phyloP scores from a whole-genome alignment of 768 basidiomycete species.

The Nidularia sp. region DNA sequence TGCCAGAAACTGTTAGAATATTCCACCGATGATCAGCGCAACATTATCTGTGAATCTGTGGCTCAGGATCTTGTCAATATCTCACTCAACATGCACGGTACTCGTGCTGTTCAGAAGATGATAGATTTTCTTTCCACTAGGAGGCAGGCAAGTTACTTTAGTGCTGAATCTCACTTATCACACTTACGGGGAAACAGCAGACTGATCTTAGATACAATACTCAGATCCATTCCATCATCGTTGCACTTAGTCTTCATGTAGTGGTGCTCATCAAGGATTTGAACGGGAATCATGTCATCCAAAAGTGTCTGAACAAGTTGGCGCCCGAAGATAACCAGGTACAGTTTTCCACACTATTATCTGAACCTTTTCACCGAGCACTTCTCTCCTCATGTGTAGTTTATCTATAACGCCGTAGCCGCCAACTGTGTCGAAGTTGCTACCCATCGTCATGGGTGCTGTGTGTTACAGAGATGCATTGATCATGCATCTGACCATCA shows the following conservation, averaged over 20 bases:
- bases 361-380: neutral
- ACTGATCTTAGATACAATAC: slow-evolving; percentile 78
- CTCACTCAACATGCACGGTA: slow-evolving; percentile 99
- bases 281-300: slow-evolving; percentile 97
- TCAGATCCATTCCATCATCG: slow-evolving; percentile 96
- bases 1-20: slow-evolving; percentile 97
- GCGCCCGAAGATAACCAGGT: slow-evolving; percentile 99
- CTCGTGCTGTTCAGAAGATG: slow-evolving; percentile 99
- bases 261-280: slow-evolving; percentile 99
- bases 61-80: slow-evolving; percentile 97
- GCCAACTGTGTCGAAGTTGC: slow-evolving; percentile 99
- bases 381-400: slow-evolving; percentile 37
- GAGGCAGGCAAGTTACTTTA: slow-evolving; percentile 69
- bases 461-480: slow-evolving; percentile 95
- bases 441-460: slow-evolving; percentile 96
- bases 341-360: slow-evolving; percentile 10
- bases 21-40: slow-evolving; percentile 96
- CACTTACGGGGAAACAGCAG: slow-evolving; percentile 57
- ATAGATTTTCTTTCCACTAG: slow-evolving; percentile 97
- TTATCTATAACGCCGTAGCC: slow-evolving; percentile 99
- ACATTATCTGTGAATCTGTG: slow-evolving; percentile 95
- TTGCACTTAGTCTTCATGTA: slow-evolving; percentile 95
- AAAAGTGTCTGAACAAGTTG: slow-evolving; percentile 98
- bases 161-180: slow-evolving; percentile 28
- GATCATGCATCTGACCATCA: slow-evolving; percentile 97